Evolutionary conservation across 2,329 filamentous ascomycete genomes (phyloP).

Genomic region (Corniculantispora saksenae): DNA sequence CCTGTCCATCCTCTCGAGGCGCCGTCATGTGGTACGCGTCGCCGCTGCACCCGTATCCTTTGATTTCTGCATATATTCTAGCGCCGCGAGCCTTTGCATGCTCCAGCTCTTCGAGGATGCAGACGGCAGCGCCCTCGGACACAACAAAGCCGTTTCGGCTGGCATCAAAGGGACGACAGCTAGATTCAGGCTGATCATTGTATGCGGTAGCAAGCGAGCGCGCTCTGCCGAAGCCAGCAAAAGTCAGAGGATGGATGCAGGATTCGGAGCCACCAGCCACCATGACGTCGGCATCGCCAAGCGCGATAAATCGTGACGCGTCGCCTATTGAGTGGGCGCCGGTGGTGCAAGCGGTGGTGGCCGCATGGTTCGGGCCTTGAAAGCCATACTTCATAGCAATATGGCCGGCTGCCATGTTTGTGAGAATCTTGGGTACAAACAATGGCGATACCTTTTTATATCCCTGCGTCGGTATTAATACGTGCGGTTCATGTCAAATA

Average conservation of each 20-base stretch:
- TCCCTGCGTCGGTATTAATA: conserved; percentile 54
- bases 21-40: conserved; percentile 95
- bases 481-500: background rate
- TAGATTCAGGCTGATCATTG: conserved; percentile 68
- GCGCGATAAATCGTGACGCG: conserved; percentile 87
- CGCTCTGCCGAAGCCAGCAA: conserved; percentile 87
- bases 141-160: conserved; percentile 86
- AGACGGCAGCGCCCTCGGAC: conserved; percentile 83
- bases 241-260: conserved; percentile 90
- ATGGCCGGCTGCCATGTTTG: conserved; percentile 93
- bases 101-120: conserved; percentile 86
- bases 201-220: conserved; percentile 81
- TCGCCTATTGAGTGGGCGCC: conserved; percentile 94
- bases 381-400: conserved; percentile 92
- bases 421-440: conserved; percentile 89
- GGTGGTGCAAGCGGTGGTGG: conserved; percentile 93
- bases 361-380: conserved; percentile 87
- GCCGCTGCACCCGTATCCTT: conserved; percentile 85
- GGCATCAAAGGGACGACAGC: conserved; percentile 86
- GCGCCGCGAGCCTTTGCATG: conserved; percentile 81
- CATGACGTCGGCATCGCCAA: conserved; percentile 92
- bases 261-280: conserved; percentile 93
- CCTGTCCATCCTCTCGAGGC: conserved; percentile 77
- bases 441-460: conserved; percentile 91
- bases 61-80: conserved; percentile 83